Evolutionary conservation across 805 yeast species (phyloP).

Genomic region (Candida xyloterini): DNA sequence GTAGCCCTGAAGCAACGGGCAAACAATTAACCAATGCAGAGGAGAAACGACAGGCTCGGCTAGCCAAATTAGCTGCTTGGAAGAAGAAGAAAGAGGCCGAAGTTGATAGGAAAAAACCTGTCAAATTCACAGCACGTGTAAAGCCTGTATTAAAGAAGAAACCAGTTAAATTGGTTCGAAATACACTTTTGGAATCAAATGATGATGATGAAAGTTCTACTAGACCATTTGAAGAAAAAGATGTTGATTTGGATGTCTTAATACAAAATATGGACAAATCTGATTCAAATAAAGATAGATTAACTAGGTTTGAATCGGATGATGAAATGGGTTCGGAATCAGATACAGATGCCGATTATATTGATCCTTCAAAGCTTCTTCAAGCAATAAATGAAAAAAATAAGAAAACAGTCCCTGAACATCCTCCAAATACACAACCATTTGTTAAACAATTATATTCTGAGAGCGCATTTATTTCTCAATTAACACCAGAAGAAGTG

Average conservation of each 20-base stretch:
- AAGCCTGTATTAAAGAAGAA: slow-evolving; percentile 1
- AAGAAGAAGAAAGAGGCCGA: slow-evolving; percentile 48
- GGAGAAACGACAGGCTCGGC: slow-evolving; percentile 40
- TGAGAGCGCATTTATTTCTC: slow-evolving; percentile 52
- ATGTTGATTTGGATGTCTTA: neutral
- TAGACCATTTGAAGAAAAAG: neutral
- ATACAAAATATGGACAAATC: slow-evolving; percentile 1
- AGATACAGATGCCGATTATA: slow-evolving; percentile 32
- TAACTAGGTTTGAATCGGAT: slow-evolving; percentile 8
- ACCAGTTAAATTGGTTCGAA: slow-evolving; percentile 4
- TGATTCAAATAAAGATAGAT: neutral
- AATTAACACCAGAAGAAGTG: slow-evolving; percentile 53
- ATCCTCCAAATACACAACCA: slow-evolving; percentile 46
- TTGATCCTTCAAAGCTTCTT: slow-evolving; percentile 33
- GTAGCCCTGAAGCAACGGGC: slow-evolving; percentile 9
- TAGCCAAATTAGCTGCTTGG: slow-evolving; percentile 59
- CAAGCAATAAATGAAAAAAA: slow-evolving; percentile 42
- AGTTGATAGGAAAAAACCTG: slow-evolving; percentile 5
- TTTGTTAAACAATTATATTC: slow-evolving; percentile 62
- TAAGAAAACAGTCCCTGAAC: slow-evolving; percentile 48
- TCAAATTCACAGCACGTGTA: slow-evolving; percentile 23
- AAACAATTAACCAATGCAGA: slow-evolving; percentile 24
- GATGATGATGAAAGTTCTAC: neutral
- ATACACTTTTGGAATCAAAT: slow-evolving; percentile 1
- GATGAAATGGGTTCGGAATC: slow-evolving; percentile 34